Evolutionary conservation across 2,329 filamentous ascomycete genomes (phyloP).

Genomic region (Ophiostoma quercus): DNA sequence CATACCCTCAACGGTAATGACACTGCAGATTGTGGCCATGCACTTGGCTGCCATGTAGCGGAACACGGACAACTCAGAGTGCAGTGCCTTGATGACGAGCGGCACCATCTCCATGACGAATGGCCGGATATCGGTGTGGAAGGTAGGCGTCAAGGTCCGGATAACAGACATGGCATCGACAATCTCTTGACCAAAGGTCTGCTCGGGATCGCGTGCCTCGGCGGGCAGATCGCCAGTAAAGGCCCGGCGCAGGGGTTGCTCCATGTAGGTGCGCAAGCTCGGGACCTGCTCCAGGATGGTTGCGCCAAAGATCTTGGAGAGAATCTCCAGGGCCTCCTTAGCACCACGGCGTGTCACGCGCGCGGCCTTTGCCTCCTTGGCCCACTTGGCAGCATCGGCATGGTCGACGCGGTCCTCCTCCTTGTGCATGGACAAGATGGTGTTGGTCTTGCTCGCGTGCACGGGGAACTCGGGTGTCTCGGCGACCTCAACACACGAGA

Average conservation of each 20-base stretch:
- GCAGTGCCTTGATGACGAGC: slow-evolving; percentile 78
- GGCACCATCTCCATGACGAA: slow-evolving; percentile 83
- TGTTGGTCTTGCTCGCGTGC: slow-evolving; percentile 70
- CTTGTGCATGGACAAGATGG: slow-evolving; percentile 89
- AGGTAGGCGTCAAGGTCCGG: slow-evolving; percentile 85
- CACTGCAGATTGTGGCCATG: slow-evolving; percentile 92
- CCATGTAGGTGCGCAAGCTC: slow-evolving; percentile 74
- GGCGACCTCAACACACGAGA: slow-evolving; percentile 94
- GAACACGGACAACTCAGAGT: slow-evolving; percentile 84
- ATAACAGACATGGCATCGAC: slow-evolving; percentile 92
- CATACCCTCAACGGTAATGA: slow-evolving; percentile 92
- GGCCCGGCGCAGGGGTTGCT: slow-evolving; percentile 68
- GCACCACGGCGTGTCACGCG: slow-evolving; percentile 87
- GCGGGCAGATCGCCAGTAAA: slow-evolving; percentile 67
- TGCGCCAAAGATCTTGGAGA: slow-evolving; percentile 73
- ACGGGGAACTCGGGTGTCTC: slow-evolving; percentile 93
- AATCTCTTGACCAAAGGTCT: slow-evolving; percentile 79
- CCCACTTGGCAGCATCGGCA: slow-evolving; percentile 83
- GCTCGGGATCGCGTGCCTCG: slow-evolving; percentile 67
- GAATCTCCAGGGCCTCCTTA: slow-evolving; percentile 86
- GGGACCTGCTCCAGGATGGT: slow-evolving; percentile 77
- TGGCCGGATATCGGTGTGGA: slow-evolving; percentile 66
- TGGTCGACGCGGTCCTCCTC: slow-evolving; percentile 95
- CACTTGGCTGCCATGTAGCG: slow-evolving; percentile 97
- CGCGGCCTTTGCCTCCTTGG: slow-evolving; percentile 80